These are phyloP conservation scores for Nakazawaea populi DNA, from an alignment of 805 yeast species.

Conservation along the genomic window DNA sequence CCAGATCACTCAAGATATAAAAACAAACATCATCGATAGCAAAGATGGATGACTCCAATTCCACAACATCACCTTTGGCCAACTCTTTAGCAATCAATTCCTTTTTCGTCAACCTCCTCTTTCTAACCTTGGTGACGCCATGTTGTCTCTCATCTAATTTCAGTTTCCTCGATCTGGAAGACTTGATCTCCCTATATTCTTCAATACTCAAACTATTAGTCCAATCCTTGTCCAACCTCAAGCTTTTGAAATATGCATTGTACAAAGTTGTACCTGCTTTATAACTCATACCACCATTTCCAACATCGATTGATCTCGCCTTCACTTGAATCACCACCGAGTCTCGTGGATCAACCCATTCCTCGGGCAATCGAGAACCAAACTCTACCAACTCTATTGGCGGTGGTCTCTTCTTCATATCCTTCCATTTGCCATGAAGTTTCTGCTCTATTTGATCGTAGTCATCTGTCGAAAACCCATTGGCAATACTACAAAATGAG, in stretches of 20 bases:
- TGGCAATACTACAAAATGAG: slow-evolving; percentile 76
- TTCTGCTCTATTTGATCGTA: slow-evolving; percentile 49
- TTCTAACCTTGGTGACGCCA: slow-evolving; percentile 22
- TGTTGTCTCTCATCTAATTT: slow-evolving; percentile 17
- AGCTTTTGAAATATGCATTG: slow-evolving; percentile 64
- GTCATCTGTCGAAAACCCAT: slow-evolving; percentile 70
- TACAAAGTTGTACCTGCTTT: slow-evolving; percentile 67
- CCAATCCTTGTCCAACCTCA: slow-evolving; percentile 67
- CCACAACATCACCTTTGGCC: slow-evolving; percentile 10
- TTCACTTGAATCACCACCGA: slow-evolving; percentile 79
- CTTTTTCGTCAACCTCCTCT: slow-evolving; percentile 14
- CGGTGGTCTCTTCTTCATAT: slow-evolving; percentile 30
- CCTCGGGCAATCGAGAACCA: slow-evolving; percentile 57
- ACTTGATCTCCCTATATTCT: slow-evolving; percentile 41
- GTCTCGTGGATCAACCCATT: slow-evolving; percentile 76
- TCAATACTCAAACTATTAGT: slow-evolving; percentile 46
- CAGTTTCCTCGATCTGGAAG: slow-evolving; percentile 1
- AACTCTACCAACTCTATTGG: slow-evolving; percentile 40
- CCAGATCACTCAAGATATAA: slow-evolving; percentile 47
- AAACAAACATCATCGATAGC: slow-evolving; percentile 30
- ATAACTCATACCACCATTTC: slow-evolving; percentile 38
- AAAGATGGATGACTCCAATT: slow-evolving; percentile 29
- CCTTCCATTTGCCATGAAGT: slow-evolving; percentile 61
- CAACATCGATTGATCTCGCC: slow-evolving; percentile 63
- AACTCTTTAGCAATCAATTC: slow-evolving; percentile 12